These are phyloP conservation scores for Myxozyma neotropica DNA, from an alignment of 805 yeast genomes.

Conservation along the genomic window DNA sequence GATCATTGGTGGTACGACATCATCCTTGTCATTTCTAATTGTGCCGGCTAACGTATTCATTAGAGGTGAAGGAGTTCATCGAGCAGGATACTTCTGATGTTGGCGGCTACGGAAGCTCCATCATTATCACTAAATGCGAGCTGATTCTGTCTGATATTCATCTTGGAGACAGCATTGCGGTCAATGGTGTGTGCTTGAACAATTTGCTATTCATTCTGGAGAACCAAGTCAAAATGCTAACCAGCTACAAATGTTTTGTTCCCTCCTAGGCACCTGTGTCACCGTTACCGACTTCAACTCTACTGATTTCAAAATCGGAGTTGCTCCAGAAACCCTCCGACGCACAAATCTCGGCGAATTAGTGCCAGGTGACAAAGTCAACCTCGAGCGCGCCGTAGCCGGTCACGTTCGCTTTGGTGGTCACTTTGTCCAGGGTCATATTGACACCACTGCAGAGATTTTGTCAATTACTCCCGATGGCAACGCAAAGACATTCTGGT, in stretches of 20 bases:
- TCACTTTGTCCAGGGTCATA: slow-evolving; percentile 97
- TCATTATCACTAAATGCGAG: slow-evolving; percentile 64
- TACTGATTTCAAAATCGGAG: slow-evolving; percentile 77
- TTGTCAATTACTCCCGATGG: slow-evolving; percentile 58
- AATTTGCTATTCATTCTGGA: too few relatives aligned
- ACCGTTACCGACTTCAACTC: slow-evolving; percentile 81
- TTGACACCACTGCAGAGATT: slow-evolving; percentile 82
- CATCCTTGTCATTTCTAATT: slow-evolving; percentile 37
- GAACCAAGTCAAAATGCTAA: too few relatives aligned
- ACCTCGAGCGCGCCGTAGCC: slow-evolving; percentile 88
- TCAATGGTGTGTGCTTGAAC: slow-evolving; percentile 58
- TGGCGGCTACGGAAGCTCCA: slow-evolving; percentile 75
- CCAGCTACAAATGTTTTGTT: not conserved
- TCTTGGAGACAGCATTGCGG: slow-evolving; percentile 89
- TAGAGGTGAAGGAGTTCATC: slow-evolving; percentile 51
- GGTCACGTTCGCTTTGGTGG: slow-evolving; percentile 90
- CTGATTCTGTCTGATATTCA: slow-evolving; percentile 76
- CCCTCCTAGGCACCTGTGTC: slow-evolving; percentile 57
- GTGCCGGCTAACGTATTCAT: slow-evolving; percentile 7
- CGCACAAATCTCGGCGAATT: slow-evolving; percentile 74
- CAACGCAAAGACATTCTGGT: slow-evolving; percentile 75
- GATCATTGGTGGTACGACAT: slow-evolving; percentile 62
- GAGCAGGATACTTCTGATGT: slow-evolving; percentile 52
- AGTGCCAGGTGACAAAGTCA: slow-evolving; percentile 62
- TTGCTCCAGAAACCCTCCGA: slow-evolving; percentile 88